phyloP scores from a whole-genome alignment of 2,329 filamentous ascomycete species.

The Pseudocercospora macadamiae region DNA sequence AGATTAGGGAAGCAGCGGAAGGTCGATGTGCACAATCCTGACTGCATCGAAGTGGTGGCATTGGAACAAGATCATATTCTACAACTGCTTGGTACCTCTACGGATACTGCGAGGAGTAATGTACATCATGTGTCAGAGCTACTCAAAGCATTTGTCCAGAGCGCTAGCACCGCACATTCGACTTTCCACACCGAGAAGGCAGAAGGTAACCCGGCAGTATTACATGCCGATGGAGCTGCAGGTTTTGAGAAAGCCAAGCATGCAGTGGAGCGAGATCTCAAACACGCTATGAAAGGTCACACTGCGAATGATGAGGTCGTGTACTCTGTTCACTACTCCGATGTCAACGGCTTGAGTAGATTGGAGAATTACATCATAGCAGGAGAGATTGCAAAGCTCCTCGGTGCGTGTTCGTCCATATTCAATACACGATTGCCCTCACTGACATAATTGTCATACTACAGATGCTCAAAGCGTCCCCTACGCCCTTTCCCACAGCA shows the following conservation, averaged over 20 bases:
- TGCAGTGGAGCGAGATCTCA: constrained; percentile 37
- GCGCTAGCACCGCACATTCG: constrained; percentile 33
- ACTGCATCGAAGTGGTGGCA: constrained; percentile 34
- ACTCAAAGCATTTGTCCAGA: constrained; percentile 34
- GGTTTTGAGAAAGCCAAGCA: constrained; percentile 39
- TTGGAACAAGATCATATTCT: constrained; percentile 40
- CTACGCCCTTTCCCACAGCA: constrained; percentile 40
- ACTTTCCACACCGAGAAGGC: constrained; percentile 37
- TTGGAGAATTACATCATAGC: constrained; percentile 43
- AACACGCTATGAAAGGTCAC: constrained; percentile 32
- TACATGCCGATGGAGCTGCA: constrained; percentile 30
- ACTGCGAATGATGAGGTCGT: constrained; percentile 26
- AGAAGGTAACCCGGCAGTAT: constrained; percentile 34
- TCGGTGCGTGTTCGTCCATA: constrained; percentile 28
- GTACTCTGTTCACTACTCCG: constrained; percentile 40
- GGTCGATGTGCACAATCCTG: constrained; percentile 27
- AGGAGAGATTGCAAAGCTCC: constrained; percentile 37
- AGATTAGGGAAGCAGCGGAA: constrained; percentile 33
- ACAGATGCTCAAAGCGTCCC: constrained; percentile 34
- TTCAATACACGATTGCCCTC: background rate
- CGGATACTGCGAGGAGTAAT: constrained; percentile 33
- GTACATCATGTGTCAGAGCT: constrained; percentile 33
- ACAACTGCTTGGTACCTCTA: constrained; percentile 35
- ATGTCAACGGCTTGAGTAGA: constrained; percentile 40
- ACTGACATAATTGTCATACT: background rate